phyloP scores from a whole-genome alignment of 768 basidiomycete species.

The Clavaria fumosa region DNA sequence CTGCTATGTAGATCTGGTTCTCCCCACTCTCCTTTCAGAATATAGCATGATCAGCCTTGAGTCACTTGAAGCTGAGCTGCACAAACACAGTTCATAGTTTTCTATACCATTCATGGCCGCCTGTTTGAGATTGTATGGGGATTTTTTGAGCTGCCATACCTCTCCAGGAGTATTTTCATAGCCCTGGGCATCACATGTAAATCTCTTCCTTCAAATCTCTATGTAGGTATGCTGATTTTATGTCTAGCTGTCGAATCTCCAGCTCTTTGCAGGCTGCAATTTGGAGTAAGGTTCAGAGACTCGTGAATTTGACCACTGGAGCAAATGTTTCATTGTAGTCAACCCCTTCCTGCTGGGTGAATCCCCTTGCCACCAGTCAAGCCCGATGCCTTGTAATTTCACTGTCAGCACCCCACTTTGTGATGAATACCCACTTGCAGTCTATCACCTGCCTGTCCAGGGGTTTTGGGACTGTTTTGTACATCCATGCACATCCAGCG shows the following conservation, averaged over 20 bases:
- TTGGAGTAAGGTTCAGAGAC: conserved; percentile 18
- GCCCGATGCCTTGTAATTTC: conserved; percentile 14
- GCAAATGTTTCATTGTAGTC: conserved; percentile 21
- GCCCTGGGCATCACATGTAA: conserved; percentile 5
- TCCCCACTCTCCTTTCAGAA: conserved; percentile 12
- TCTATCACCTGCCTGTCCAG: conserved; percentile 1
- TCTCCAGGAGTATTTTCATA: too few relatives aligned
- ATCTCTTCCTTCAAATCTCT: conserved; percentile 10
- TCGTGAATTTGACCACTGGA: conserved; percentile 18
- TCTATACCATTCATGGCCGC: too few relatives aligned
- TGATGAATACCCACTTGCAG: not conserved
- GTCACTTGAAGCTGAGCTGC: conserved; percentile 14
- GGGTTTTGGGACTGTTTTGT: not conserved
- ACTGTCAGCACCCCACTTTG: conserved; percentile 2
- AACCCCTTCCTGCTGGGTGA: conserved; percentile 22
- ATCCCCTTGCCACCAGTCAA: conserved; percentile 19
- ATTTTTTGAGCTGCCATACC: too few relatives aligned
- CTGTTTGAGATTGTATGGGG: too few relatives aligned
- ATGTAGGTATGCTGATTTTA: conserved; percentile 23
- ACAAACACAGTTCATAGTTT: too few relatives aligned
- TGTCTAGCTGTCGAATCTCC: conserved; percentile 26
- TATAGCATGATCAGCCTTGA: conserved; percentile 14
- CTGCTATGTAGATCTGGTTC: conserved; percentile 13
- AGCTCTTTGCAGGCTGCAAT: conserved; percentile 20
- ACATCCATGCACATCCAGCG: too few relatives aligned